Base-by-base conservation (phyloP, 371 early-diverging fungal species). In the Ordospora colligata region DNA sequence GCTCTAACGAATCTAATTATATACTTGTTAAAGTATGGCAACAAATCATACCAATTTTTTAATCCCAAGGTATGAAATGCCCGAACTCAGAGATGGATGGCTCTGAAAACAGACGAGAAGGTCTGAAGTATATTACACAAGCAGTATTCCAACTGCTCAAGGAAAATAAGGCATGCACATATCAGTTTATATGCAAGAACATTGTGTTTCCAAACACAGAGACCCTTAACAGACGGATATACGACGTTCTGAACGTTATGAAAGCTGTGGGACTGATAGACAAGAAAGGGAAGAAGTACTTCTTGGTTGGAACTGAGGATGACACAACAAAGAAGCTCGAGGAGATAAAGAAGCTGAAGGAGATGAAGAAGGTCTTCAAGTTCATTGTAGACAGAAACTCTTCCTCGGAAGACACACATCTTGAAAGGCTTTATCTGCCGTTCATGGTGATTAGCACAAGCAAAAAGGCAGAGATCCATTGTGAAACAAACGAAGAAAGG, bases 211-310 rank as follows among this genome's bases (percentile, higher is more conserved):
- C 40, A 32, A 82, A 73, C 32, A 69, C 37, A 23, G 69, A 78
- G 32, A 82, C 82, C 0, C n/a, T 69, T n/a, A 54, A 67, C 21
- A 67, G 82, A 46, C 37, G 82, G 37, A 77, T 82, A 32, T 82
- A 82, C 47, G 82, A 82, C 42, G 79, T 82, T 17, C 32, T 82
- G 23, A 82, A 75, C 65, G 79, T 82, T 1, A 79, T 82, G 79
- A 52, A 78, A 42, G 76, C 82, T n/a, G 69, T 82, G 22, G 73
- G 79, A 45, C 37, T 82, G 5, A 50, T 82, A 12, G 69, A 37
- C 7, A 81, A 79, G 47, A 65, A 63, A 23, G 50, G 62, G 5
- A 75, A 74, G 46, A 54, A 63, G 17, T 82, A 79, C 50, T 75
- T 46, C 40, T 22, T 82, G 19, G 53, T 67, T 9, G 47, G 65